These are phyloP conservation scores for Esteya vermicola DNA, from an alignment of 2,329 filamentous ascomycete genomes.

Conservation along the genomic window DNA sequence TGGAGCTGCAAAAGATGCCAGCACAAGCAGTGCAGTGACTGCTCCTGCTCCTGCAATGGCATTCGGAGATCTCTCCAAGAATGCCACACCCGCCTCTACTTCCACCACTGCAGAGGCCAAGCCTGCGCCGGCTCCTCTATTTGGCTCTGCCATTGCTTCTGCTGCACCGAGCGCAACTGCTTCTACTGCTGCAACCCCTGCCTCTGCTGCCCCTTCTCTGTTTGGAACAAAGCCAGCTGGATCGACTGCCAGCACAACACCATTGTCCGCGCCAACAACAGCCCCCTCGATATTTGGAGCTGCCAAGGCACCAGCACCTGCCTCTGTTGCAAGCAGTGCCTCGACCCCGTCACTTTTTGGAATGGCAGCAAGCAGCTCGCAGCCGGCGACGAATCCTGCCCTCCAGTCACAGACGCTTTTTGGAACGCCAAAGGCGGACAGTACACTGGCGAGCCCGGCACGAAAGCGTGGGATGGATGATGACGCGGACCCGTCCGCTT, in stretches of 20 bases:
- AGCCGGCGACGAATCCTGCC: slow-evolving; percentile 8
- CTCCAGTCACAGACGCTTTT: slow-evolving; percentile 23
- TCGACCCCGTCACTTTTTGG: not conserved
- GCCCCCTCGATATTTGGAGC: too few relatives aligned
- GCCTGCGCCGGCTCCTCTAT: not conserved
- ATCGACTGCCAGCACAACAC: not conserved
- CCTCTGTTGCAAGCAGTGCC: too few relatives aligned
- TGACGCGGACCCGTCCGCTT: not conserved
- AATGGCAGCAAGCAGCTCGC: not conserved
- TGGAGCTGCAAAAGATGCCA: not conserved
- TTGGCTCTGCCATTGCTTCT: not conserved
- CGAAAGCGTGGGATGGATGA: slow-evolving; percentile 5
- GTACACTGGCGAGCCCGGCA: too few relatives aligned
- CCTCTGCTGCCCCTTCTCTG: not conserved
- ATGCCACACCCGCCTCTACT: not conserved
- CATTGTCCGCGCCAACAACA: not conserved
- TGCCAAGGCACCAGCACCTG: not conserved
- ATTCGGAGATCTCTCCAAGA: too few relatives aligned
- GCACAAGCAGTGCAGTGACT: too few relatives aligned
- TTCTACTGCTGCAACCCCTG: too few relatives aligned
- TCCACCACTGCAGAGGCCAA: not conserved
- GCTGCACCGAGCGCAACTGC: not conserved
- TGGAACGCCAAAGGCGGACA: slow-evolving; percentile 19
- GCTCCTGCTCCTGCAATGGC: too few relatives aligned
- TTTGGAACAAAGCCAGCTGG: not conserved